Base-by-base conservation (phyloP, 164 flowering plant genomes). In the Buxus sempervirens region DNA sequence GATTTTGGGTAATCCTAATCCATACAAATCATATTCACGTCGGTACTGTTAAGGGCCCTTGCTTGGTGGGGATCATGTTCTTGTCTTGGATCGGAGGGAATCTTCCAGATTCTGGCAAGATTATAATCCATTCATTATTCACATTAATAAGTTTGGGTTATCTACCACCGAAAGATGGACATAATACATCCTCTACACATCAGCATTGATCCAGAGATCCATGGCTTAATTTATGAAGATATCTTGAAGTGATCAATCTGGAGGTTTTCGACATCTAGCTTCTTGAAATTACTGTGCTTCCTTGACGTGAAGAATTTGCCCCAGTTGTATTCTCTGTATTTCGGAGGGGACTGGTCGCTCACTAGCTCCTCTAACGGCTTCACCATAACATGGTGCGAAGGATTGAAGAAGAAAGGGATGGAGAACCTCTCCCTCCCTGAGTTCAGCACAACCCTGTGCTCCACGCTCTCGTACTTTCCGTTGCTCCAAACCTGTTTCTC, bases 401-500 rank as follows among this genome's bases (percentile, higher is more conserved):
- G 85, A 59, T 74, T 68, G 77, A 86, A 73, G 78, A 87, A 84
- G 75, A 73, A 87, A 18, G 95, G 90, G 19, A 84, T 78, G 2
- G 90, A 87, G 38, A 87, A 79, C 72, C 91, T 84, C 60, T 82
- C 91, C 75, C 68, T 82, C 67, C 73, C 64, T 0, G 83, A 65
- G 63, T 86, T 87, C 68, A 86, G 84, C 72, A 59, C 69, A 62
- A 82, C 95, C 59, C 91, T 85, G 77, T 89, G 90, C 71, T 89
- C 91, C 36, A 72, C 84, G 42, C 95, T 89, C 73, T 76, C 84
- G 27, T 85, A 89, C 58, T 38, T 72, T 19, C 82, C 91, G 62
- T 89, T 89, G 83, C 85, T 82, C 85, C 87, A 83, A 18, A 84
- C 85, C 85, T 82, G 66, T 45, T 14, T 28, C n/a, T n/a, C n/a